A percentile compares a stretch with the other conserved stretches of the same genome.
Conservation (phyloP, 495 filamentous ascomycete species). For the Choiromyces venosus region DNA sequence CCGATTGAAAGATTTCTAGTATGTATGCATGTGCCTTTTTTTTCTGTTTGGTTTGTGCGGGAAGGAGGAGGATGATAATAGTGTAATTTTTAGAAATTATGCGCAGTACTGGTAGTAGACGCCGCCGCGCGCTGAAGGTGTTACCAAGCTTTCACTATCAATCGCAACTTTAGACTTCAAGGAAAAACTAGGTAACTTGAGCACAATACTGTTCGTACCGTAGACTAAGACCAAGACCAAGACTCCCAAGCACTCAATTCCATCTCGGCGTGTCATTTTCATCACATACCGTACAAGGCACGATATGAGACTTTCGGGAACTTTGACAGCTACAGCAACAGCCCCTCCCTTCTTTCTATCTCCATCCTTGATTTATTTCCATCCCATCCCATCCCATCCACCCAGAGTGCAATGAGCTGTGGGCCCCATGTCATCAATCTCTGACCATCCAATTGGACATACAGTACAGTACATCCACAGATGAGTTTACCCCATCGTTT, state of each 20-base stretch:
- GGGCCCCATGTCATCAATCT: background rate
- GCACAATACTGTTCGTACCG: too few relatives aligned
- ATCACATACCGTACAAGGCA: too few relatives aligned
- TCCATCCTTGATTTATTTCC: background rate
- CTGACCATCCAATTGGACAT: background rate
- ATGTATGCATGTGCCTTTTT: background rate
- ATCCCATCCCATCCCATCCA: too few relatives aligned
- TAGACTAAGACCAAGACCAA: background rate
- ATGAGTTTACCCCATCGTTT: background rate
- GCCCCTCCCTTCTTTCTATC: background rate
- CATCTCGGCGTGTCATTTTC: background rate
- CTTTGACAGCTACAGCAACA: background rate
- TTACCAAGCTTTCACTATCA: background rate
- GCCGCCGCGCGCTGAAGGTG: background rate
- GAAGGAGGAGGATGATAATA: background rate
- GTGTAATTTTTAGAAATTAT: background rate
- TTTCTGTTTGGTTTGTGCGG: background rate
- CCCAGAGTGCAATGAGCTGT: background rate
- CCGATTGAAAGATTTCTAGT: background rate
- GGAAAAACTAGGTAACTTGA: background rate
- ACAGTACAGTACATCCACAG: too few relatives aligned
- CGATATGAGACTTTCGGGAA: background rate
- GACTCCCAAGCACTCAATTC: background rate
- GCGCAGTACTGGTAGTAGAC: background rate
- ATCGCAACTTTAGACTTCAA: background rate